These are phyloP conservation scores for Rhizomucor miehei DNA, from an alignment of 371 early-diverging fungal species.

Conservation along the genomic window DNA sequence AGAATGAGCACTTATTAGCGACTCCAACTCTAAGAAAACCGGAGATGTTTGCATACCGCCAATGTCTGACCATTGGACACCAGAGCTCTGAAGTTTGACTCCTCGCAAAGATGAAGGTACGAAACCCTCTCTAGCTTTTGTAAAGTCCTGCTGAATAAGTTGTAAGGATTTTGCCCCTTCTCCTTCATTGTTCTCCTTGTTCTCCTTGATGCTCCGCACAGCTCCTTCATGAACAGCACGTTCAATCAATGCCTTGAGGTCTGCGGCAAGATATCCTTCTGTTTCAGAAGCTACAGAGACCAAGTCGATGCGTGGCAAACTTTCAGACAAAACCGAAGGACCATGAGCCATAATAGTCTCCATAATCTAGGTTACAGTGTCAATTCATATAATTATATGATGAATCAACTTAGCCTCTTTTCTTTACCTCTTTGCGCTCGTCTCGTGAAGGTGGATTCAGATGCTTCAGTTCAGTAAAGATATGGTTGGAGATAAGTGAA, in stretches of 20 bases:
- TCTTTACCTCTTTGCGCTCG: slow-evolving; percentile 60
- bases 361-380: slow-evolving; percentile 43
- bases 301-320: slow-evolving; percentile 58
- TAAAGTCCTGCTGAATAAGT: slow-evolving; percentile 65
- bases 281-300: slow-evolving; percentile 75
- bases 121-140: slow-evolving; percentile 73
- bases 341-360: slow-evolving; percentile 54
- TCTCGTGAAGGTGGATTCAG: slow-evolving; percentile 67
- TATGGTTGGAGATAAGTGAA: slow-evolving; percentile 58
- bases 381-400: not conserved
- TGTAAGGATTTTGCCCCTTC: slow-evolving; percentile 4
- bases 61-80: slow-evolving; percentile 86
- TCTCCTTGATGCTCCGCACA: slow-evolving; percentile 56
- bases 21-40: not conserved
- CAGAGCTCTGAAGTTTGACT: slow-evolving; percentile 75
- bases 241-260: slow-evolving; percentile 76
- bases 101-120: slow-evolving; percentile 82
- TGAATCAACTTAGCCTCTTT: not conserved
- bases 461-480: slow-evolving; percentile 66
- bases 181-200: not conserved
- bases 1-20: not conserved
- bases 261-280: slow-evolving; percentile 88
- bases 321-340: slow-evolving; percentile 27
- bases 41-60: slow-evolving; percentile 54
- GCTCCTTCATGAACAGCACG: slow-evolving; percentile 84